Percentiles rank a stretch among this genome's conserved stretches.
These are phyloP conservation scores for Wickerhamomyces canadensis DNA, from an alignment of 805 yeast species.

Conservation along the genomic window DNA sequence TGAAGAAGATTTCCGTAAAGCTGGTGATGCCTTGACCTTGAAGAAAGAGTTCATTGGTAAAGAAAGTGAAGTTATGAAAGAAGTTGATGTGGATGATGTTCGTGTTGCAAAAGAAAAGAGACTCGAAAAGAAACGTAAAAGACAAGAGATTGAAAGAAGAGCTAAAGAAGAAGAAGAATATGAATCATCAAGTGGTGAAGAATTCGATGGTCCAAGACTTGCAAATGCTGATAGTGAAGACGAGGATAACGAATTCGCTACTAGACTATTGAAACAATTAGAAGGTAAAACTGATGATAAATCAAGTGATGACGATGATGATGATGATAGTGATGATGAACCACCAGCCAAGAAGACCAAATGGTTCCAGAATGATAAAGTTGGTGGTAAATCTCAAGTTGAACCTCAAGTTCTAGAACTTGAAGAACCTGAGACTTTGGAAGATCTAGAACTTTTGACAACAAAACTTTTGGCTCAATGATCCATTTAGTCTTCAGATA, in stretches of 20 bases:
- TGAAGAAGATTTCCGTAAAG: conserved; percentile 76
- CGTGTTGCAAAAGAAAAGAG: conserved; percentile 67
- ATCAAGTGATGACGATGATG: conserved; percentile 7
- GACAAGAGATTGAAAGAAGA: conserved; percentile 71
- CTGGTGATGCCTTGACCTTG: conserved; percentile 64
- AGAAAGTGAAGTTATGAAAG: conserved; percentile 65
- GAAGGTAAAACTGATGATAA: conserved; percentile 24
- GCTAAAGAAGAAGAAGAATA: conserved; percentile 21
- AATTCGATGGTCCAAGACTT: conserved; percentile 14
- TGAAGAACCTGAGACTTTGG: conserved; percentile 85
- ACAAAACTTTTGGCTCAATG: conserved; percentile 32
- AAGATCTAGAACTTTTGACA: conserved; percentile 89
- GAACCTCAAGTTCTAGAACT: conserved; percentile 54
- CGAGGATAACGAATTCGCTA: conserved; percentile 37
- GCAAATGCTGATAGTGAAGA: conserved; percentile 23
- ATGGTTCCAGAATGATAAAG: conserved; percentile 32
- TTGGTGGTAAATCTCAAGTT: conserved; percentile 24
- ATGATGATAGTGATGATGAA: conserved; percentile 22
- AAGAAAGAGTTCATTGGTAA: conserved; percentile 58
- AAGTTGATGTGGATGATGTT: conserved; percentile 76
- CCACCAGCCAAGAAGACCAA: conserved; percentile 29
- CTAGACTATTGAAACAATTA: conserved; percentile 22
- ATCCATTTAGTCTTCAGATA: too few species aligned
- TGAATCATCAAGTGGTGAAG: conserved; percentile 19
- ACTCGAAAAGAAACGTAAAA: conserved; percentile 81